Evolutionary conservation across 2,329 filamentous ascomycete species (phyloP), one percentile per base, ranked within the genome.

Genomic region (Colletotrichum cuscutae): DNA sequence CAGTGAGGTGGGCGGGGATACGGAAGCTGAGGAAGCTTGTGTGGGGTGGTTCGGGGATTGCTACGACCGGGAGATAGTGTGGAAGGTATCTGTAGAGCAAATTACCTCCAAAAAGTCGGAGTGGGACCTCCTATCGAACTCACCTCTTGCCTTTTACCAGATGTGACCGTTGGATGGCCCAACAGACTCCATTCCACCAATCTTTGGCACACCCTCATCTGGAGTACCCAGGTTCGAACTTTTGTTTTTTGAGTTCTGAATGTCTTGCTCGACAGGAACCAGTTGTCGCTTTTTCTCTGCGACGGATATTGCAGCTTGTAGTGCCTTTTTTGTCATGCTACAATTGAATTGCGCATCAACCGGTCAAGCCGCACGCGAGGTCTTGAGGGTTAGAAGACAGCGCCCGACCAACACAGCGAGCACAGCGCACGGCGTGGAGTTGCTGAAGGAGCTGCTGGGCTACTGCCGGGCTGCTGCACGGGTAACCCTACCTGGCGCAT

Each of bases 71-170:
- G 15, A 19, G 13, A 3, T 2, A 13, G 5, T 5, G 2, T 3
- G 13, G 0, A 7, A 24, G 26, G 46, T 66, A 78, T 77, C 79
- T 81, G 76, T 13, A 0, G 0, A 12, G 4, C 1, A 42, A 35
- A 30, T 12, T 0, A 1, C 2, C 0, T 8, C 3, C 1, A 0
- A 0, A 58, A 1, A 37, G 24, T 78, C 85, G 87, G 88, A 89
- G 88, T 89, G 88, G 86, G 87, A 89, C 86, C 87, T 85, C 82
- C 87, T 89, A 89, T 83, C 82, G 88, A 90, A 90, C 87, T 87
- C 87, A 89, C 88, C 88, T 89, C 88, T 90, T 90, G 88, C 88
- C 88, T 89, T 91, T 91, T 91, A 91, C 89, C 89, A 91, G 89
- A 90, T 89, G 89, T 90, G 88, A 87, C 89, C 88, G 88, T 89